Conservation (phyloP, 2,329 filamentous ascomycete genomes). For the Phyllachora maydis region DNA sequence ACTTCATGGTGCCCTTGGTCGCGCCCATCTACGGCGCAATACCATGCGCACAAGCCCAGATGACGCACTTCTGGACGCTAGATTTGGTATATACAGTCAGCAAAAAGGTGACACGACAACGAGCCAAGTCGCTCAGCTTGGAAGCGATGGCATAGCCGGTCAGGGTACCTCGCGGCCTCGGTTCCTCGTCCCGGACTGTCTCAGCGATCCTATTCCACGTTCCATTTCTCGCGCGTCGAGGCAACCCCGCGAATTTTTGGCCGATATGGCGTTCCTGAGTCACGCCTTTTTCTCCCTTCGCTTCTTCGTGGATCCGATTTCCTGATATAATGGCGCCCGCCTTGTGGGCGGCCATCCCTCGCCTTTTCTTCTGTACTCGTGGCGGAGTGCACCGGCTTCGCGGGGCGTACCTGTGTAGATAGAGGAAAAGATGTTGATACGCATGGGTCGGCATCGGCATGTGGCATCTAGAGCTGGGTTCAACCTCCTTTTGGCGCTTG, state of each 20-base stretch:
- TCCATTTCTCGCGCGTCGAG: constrained; percentile 5
- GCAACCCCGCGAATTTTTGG: constrained; percentile 3
- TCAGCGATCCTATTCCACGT: constrained; percentile 2
- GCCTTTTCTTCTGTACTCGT: constrained; percentile 4
- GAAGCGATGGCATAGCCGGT: constrained; percentile 20
- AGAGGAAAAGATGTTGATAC: constrained; percentile 26
- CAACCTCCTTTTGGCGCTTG: constrained; percentile 7
- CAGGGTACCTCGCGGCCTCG: constrained; percentile 3
- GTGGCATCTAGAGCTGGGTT: constrained; percentile 22
- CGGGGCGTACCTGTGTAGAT: constrained; percentile 21
- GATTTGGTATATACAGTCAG: constrained; percentile 52
- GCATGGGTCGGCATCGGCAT: constrained; percentile 25
- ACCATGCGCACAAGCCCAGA: constrained; percentile 44
- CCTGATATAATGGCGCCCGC: constrained; percentile 1
- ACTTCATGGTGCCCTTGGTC: constrained; percentile 43
- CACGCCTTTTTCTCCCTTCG: constrained; percentile 5
- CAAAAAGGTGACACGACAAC: constrained; percentile 40
- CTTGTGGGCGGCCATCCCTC: constrained; percentile 5
- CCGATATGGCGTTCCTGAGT: neutral
- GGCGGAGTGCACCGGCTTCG: constrained; percentile 12
- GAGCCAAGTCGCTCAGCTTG: constrained; percentile 16
- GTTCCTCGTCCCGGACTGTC: constrained; percentile 2
- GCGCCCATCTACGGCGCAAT: constrained; percentile 48
- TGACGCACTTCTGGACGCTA: constrained; percentile 50
- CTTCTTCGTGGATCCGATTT: constrained; percentile 7